Evolutionary conservation across 1,284 basidiomycete genomes (phyloP).

Genomic region (Leccinum griseonigrum): DNA sequence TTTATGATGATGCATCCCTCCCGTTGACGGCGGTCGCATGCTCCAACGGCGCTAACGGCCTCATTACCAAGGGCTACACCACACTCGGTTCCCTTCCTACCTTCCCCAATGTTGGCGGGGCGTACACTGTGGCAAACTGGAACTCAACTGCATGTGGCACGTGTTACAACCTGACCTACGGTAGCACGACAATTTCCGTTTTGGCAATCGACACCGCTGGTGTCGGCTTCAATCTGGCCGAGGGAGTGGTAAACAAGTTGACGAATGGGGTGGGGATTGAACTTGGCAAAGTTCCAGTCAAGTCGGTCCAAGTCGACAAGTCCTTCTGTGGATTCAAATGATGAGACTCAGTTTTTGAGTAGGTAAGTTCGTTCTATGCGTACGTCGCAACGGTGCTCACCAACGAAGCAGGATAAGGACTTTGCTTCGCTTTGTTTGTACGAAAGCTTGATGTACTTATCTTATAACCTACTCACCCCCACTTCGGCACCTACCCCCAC

Average conservation of each 20-base stretch:
- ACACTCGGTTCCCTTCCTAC: conserved; percentile 47
- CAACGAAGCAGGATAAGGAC: neutral
- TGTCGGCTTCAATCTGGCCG: conserved; percentile 35
- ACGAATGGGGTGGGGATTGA: conserved; percentile 29
- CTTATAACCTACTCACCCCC: too few species aligned
- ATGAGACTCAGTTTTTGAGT: neutral
- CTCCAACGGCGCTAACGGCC: conserved; percentile 43
- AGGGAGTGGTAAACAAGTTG: conserved; percentile 35
- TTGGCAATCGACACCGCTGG: conserved; percentile 33
- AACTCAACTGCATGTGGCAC: conserved; percentile 33
- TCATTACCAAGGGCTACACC: conserved; percentile 41
- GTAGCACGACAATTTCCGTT: conserved; percentile 20
- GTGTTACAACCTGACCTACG: conserved; percentile 35
- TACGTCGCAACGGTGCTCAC: conserved; percentile 6
- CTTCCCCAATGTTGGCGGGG: conserved; percentile 52
- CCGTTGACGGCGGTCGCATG: conserved; percentile 44
- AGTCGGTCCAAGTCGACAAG: conserved; percentile 17
- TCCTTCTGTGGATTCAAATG: conserved; percentile 25
- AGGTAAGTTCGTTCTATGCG: neutral
- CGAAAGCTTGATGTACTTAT: too few species aligned
- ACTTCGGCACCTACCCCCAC: too few species aligned
- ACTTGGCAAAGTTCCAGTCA: conserved; percentile 27
- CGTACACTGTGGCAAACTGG: conserved; percentile 34
- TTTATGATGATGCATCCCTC: conserved; percentile 39
- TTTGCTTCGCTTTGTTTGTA: neutral